Evolutionary conservation across 1,284 basidiomycete genomes (phyloP).

Genomic region (Marasmius fiardii): DNA sequence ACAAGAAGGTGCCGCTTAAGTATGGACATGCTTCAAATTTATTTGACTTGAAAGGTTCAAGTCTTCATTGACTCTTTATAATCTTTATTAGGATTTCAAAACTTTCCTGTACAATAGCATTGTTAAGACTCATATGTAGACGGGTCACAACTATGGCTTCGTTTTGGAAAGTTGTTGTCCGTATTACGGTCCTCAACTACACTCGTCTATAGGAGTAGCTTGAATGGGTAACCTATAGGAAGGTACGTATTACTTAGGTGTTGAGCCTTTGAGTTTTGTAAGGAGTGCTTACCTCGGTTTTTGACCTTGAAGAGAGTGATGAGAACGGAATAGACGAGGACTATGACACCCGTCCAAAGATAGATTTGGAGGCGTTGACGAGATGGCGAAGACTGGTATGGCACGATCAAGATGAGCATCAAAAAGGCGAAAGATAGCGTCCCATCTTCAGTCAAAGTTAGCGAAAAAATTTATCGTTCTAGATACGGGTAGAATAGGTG

Average conservation of each 20-base stretch:
- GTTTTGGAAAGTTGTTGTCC: neutral
- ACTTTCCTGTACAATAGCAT: neutral
- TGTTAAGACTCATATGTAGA: neutral
- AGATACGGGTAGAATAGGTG: constrained; percentile 18
- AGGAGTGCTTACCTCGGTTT: constrained; percentile 65
- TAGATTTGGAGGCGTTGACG: constrained; percentile 87
- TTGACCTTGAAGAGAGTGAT: constrained; percentile 91
- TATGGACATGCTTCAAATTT: no score
- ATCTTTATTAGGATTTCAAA: constrained; percentile 1
- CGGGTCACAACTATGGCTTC: neutral
- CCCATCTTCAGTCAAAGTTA: constrained; percentile 58
- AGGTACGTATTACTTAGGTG: neutral
- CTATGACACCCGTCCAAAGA: constrained; percentile 81
- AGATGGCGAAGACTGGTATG: constrained; percentile 69
- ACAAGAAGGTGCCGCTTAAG: constrained; percentile 38
- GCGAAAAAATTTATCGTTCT: constrained; percentile 5
- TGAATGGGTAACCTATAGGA: constrained; percentile 74
- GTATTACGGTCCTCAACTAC: neutral
- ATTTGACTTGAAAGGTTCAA: constrained; percentile 1
- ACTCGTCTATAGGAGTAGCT: constrained; percentile 53
- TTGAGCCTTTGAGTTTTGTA: constrained; percentile 2
- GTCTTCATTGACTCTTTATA: constrained; percentile 6
- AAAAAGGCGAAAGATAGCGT: constrained; percentile 79
- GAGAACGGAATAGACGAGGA: constrained; percentile 87
- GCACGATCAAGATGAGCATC: constrained; percentile 81